Evolutionary conservation across 306 rosid genomes (phyloP), one percentile per base, ranked within the genome.

Genomic region (Psophocarpus tetragonolobus): DNA sequence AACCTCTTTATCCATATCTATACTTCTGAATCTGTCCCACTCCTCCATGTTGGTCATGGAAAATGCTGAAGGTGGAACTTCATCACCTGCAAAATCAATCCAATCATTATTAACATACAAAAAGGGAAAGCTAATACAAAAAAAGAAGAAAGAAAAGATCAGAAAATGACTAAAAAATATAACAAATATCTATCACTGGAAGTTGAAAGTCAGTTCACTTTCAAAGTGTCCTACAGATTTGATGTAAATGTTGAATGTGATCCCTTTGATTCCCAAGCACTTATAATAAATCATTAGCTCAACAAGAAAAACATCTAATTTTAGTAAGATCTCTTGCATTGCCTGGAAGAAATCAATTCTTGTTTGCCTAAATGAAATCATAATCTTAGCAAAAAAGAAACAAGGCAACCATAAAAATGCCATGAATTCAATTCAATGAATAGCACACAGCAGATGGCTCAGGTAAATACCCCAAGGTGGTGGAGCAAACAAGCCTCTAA

Each of bases 1-100:
- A 76, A 95, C 98, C 97, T 92, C 97, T 86, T 84, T 87, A 72
- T 95, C 99, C 99, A 92, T 95, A 93, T 95, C 99, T 62, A 92
- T 92, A 85, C 83, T 95, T 91, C 99, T 88, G 83, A 95, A 91
- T 63, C 87, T 84, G 82, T 95, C 99, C 97, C 97, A 95, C 78
- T 89, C 92, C 81, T 65, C 96, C 71, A 68, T 89, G 83, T 89
- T 86, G 68, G 97, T 80, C 99, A 86, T 84, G 86, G 80, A 84
- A 87, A 92, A 95, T 68, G 91, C 79, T 41, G 99, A 92, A 32
- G 89, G 91, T 4, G 91, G 97, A 71, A 88, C 96, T 42, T 89
- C 93, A 23, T 92, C 92, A 60, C 98, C 98, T 95, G 87, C 57
- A 82, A 77, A 84, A 87, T 44, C 39, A 88, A 82, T 81, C 78